Percentiles rank a stretch among this genome's conserved stretches.
These are phyloP conservation scores for Coemansia sp. DNA, from an alignment of 192 early-diverging fungal genomes.

Conservation along the genomic window DNA sequence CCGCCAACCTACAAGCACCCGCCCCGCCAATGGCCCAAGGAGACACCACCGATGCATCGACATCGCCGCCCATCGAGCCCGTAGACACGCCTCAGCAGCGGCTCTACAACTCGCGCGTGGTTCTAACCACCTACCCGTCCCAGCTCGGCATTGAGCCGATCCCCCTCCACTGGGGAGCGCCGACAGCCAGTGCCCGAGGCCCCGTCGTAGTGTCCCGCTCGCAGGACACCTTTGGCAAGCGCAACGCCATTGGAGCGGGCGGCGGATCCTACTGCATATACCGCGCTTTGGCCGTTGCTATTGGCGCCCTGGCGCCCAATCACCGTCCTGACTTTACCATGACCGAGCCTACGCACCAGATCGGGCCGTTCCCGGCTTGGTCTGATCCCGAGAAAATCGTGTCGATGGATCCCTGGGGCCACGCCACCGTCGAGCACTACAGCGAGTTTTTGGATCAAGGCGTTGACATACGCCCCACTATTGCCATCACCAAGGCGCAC, in stretches of 20 bases:
- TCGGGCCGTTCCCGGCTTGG: conserved; percentile 82
- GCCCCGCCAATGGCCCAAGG: neutral
- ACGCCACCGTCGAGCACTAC: conserved; percentile 67
- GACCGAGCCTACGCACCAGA: conserved; percentile 80
- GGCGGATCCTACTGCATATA: conserved; percentile 92
- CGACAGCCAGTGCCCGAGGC: conserved; percentile 69
- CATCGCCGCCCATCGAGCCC: conserved; percentile 1
- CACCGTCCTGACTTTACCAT: conserved; percentile 84
- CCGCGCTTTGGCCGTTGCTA: conserved; percentile 87
- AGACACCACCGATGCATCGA: neutral
- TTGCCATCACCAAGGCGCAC: conserved; percentile 92
- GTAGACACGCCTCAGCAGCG: conserved; percentile 12
- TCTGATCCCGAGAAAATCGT: conserved; percentile 84
- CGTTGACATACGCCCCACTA: conserved; percentile 84
- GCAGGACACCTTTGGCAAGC: conserved; percentile 68
- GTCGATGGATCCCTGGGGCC: conserved; percentile 91
- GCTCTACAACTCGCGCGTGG: conserved; percentile 59
- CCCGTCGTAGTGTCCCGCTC: conserved; percentile 84
- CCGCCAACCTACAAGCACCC: neutral
- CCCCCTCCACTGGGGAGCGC: conserved; percentile 74
- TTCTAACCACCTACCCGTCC: conserved; percentile 70
- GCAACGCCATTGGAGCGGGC: conserved; percentile 95
- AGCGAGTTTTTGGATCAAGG: conserved; percentile 62
- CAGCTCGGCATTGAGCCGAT: conserved; percentile 73
- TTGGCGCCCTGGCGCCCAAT: conserved; percentile 77